These are phyloP conservation scores for Teratosphaeria epicoccoides DNA, from an alignment of 2,329 filamentous ascomycete genomes.

Conservation along the genomic window DNA sequence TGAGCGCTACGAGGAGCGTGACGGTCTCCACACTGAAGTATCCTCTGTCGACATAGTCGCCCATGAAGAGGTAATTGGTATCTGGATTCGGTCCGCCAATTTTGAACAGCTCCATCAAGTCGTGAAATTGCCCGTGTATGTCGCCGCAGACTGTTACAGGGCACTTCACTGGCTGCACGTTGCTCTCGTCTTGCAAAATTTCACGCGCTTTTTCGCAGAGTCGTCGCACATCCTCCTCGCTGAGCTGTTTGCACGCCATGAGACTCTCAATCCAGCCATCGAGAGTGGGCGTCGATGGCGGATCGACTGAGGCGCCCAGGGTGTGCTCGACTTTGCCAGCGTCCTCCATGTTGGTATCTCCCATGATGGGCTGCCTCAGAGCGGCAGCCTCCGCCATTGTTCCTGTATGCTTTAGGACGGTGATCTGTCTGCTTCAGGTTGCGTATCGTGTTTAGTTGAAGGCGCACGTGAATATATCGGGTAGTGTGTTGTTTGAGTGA, in stretches of 20 bases:
- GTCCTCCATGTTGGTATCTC: conserved; percentile 94
- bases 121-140: conserved; percentile 98
- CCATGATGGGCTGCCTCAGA: conserved; percentile 36
- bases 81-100: conserved; percentile 96
- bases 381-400: conserved; percentile 24
- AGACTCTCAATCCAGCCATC: conserved; percentile 98
- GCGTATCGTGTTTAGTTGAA: not conserved
- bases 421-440: conserved; percentile 1
- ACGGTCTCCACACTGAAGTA: conserved; percentile 99
- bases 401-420: not conserved
- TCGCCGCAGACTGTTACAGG: conserved; percentile 97
- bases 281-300: conserved; percentile 79
- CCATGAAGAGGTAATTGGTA: conserved; percentile 99
- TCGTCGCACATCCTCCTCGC: conserved; percentile 87
- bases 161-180: conserved; percentile 99
- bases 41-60: conserved; percentile 96
- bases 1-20: conserved; percentile 87
- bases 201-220: conserved; percentile 98
- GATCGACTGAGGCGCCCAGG: conserved; percentile 58
- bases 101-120: conserved; percentile 98
- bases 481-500: conserved; percentile 1
- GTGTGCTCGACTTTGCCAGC: conserved; percentile 72
- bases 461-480: not conserved
- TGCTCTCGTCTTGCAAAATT: conserved; percentile 93
- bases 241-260: conserved; percentile 97